phyloP scores from a whole-genome alignment of 805 yeast species.

The Clavispora vitiphila region DNA sequence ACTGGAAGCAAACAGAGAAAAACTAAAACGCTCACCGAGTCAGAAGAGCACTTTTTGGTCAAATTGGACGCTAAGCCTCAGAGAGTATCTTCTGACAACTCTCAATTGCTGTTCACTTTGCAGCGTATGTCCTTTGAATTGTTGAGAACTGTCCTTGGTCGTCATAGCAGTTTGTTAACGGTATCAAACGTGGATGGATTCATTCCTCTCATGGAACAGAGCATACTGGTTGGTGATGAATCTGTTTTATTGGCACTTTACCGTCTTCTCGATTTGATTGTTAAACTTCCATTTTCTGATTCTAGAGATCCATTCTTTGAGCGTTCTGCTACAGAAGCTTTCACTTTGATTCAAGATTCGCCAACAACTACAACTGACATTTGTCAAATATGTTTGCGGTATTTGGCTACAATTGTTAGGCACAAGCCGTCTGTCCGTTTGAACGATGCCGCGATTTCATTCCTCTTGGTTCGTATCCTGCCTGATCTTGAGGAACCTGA shows the following conservation, averaged over 20 bases:
- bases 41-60: slow-evolving; percentile 70
- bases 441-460: slow-evolving; percentile 68
- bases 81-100: slow-evolving; percentile 50
- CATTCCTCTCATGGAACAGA: slow-evolving; percentile 61
- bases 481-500: slow-evolving; percentile 91
- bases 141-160: slow-evolving; percentile 63
- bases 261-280: slow-evolving; percentile 53
- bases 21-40: slow-evolving; percentile 22
- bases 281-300: slow-evolving; percentile 59
- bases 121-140: slow-evolving; percentile 76
- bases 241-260: slow-evolving; percentile 67
- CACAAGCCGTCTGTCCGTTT: slow-evolving; percentile 60
- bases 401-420: slow-evolving; percentile 66
- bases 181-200: slow-evolving; percentile 64
- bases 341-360: slow-evolving; percentile 64
- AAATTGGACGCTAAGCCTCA: slow-evolving; percentile 56
- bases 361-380: slow-evolving; percentile 75
- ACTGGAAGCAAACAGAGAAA: slow-evolving; percentile 7
- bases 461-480: slow-evolving; percentile 62
- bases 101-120: slow-evolving; percentile 54
- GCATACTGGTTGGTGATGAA: slow-evolving; percentile 66
- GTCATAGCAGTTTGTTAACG: slow-evolving; percentile 55
- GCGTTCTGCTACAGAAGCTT: slow-evolving; percentile 53
- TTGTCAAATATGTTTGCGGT: slow-evolving; percentile 74
- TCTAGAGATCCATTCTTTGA: slow-evolving; percentile 49